Base-by-base conservation (phyloP, 176 grass and related monocot species). In the Elaeis guineensis region DNA sequence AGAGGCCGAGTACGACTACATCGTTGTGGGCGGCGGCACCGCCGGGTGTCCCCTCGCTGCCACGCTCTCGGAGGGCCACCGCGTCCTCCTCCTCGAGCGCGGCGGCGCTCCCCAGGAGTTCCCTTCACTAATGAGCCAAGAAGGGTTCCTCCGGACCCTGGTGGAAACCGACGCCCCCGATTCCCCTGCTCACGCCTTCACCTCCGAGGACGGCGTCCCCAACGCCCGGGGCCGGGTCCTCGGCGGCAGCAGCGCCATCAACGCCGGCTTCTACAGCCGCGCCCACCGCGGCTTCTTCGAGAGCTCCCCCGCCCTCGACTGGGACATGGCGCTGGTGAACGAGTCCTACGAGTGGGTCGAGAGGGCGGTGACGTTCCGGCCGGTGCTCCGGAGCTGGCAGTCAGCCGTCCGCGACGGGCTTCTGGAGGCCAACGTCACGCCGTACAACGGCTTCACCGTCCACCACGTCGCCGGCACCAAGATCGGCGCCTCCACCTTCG, bases 221-320 rank as follows among this genome's bases (percentile, higher is more conserved):
- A 61, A 61, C 59, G 17, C 26, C 29, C 59, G 59, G 1, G 59
- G 59, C 17, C 59, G 59, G n/a, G 59, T 61, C 29, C 26, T 61
- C 16, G 59, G 59, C 17, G 59, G 59, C 28, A 61, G 59, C 59
- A 61, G 59, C 59, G 25, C 77, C 19, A 86, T 95, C 73, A 84
- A 89, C 53, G 86, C 82, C 12, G 86, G 90, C 2, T 95, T 95
- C 79, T 95, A 95, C 82, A 89, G 82, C 0, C 86, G 79, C 53
- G 90, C 77, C 4, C 90, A 86, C 71, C 79, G 62, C 0, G 76
- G 21, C 24, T 95, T 80, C 74, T 95, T 81, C 53, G n/a, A 25
- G 39, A 28, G 24, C 21, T 61, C 63, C 21, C 67, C 25, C 18
- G 49, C 68, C 69, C 71, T 82, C 52, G 52, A 50, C 24, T 95